Evolutionary conservation across 805 yeast species (phyloP).

Genomic region (Zygosaccharomyces bailii): DNA sequence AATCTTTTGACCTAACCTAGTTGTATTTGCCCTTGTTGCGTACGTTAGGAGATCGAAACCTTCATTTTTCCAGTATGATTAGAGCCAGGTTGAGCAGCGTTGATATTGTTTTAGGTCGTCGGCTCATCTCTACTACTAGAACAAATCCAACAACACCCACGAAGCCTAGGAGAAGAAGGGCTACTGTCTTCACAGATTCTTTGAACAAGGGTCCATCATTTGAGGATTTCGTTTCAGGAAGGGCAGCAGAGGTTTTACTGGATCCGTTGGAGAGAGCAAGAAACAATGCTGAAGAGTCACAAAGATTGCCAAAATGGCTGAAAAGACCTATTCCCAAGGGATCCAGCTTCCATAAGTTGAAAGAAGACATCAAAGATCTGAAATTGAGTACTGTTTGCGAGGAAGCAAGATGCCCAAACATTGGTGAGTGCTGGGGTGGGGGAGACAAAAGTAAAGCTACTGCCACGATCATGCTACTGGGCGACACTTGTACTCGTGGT

Average conservation of each 20-base stretch:
- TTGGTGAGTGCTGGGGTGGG: constrained; percentile 99
- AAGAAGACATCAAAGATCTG: constrained; percentile 82
- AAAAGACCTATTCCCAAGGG: constrained; percentile 98
- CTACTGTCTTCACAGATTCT: constrained; percentile 62
- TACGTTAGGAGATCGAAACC: neutral
- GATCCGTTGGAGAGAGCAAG: constrained; percentile 81
- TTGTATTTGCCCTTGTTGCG: neutral
- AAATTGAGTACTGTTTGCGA: constrained; percentile 95
- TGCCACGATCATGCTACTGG: constrained; percentile 96
- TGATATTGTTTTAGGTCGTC: constrained; percentile 5
- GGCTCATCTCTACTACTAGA: constrained; percentile 20
- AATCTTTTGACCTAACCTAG: neutral
- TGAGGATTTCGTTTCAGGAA: constrained; percentile 83
- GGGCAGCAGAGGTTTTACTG: constrained; percentile 57
- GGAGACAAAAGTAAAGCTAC: constrained; percentile 68
- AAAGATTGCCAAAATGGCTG: constrained; percentile 86
- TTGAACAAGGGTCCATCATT: constrained; percentile 86
- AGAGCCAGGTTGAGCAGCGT: constrained; percentile 1
- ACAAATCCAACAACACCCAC: constrained; percentile 17
- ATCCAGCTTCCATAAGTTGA: constrained; percentile 69
- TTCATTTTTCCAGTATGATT: neutral
- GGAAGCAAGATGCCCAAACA: constrained; percentile 98
- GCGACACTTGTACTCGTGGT: constrained; percentile 99
- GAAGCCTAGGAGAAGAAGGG: constrained; percentile 40
- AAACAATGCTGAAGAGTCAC: constrained; percentile 52